Evolutionary conservation across 495 filamentous ascomycete genomes (phyloP).

Genomic region (Podospora pseudoanserina): DNA sequence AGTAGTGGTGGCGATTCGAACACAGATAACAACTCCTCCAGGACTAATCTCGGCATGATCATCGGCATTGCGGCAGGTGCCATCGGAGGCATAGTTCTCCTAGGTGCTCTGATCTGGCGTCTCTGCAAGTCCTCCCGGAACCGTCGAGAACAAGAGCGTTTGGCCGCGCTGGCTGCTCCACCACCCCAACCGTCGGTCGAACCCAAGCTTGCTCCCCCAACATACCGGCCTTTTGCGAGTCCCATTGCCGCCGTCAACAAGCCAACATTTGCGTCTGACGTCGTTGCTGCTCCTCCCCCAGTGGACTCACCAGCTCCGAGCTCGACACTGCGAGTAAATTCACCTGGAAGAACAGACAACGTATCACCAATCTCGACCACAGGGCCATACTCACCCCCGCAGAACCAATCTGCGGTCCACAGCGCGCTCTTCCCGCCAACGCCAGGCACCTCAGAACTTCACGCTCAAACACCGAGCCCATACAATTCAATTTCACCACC

Average conservation of each 20-base stretch:
- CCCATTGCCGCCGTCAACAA: conserved; percentile 25
- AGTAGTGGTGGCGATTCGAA: conserved; percentile 4
- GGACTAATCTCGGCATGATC: conserved; percentile 30
- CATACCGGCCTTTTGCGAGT: neutral
- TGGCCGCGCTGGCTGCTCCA: neutral
- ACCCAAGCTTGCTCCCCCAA: neutral
- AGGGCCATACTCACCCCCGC: conserved; percentile 22
- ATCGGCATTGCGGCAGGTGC: conserved; percentile 38
- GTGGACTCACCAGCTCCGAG: conserved; percentile 37
- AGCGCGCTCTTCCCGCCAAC: conserved; percentile 6
- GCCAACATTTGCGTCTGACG: conserved; percentile 21
- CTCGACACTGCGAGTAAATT: conserved; percentile 27
- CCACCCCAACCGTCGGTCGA: neutral
- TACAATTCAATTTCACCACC: neutral
- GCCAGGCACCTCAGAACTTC: conserved; percentile 9
- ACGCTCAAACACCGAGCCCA: neutral
- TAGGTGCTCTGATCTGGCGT: conserved; percentile 37
- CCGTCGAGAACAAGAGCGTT: conserved; percentile 1
- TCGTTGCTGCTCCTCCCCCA: conserved; percentile 5
- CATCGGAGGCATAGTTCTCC: conserved; percentile 32
- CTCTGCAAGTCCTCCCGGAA: conserved; percentile 22
- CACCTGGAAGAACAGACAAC: conserved; percentile 24
- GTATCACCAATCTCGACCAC: conserved; percentile 39
- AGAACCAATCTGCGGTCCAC: conserved; percentile 6
- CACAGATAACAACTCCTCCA: conserved; percentile 9